Conservation (phyloP, 805 yeast species). For the Metschnikowia borealis region DNA sequence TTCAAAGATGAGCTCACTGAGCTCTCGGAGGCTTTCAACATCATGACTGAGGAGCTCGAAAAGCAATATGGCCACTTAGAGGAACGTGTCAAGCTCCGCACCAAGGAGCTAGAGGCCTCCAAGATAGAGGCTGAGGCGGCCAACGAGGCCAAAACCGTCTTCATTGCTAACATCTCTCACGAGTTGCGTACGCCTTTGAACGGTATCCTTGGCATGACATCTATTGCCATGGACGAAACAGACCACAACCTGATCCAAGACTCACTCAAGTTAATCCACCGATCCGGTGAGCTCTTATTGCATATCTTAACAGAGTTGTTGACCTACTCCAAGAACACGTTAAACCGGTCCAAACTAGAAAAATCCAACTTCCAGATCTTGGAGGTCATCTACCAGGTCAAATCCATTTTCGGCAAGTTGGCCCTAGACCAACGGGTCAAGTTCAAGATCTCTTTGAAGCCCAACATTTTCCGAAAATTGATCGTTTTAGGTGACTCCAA, state of each 20-base stretch:
- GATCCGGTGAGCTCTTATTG: slow-evolving; percentile 85
- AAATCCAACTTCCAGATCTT: slow-evolving; percentile 72
- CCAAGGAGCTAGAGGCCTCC: slow-evolving; percentile 84
- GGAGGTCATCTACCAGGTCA: slow-evolving; percentile 81
- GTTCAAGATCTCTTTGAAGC: slow-evolving; percentile 58
- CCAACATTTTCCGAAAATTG: slow-evolving; percentile 57
- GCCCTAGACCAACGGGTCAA: slow-evolving; percentile 75
- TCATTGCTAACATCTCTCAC: slow-evolving; percentile 88
- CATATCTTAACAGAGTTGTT: slow-evolving; percentile 87
- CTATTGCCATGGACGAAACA: slow-evolving; percentile 85
- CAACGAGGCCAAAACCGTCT: slow-evolving; percentile 92
- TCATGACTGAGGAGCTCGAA: slow-evolving; percentile 85
- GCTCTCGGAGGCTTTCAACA: slow-evolving; percentile 81
- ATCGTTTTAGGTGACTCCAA: slow-evolving; percentile 84
- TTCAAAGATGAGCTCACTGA: slow-evolving; percentile 85
- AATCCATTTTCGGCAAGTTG: slow-evolving; percentile 77
- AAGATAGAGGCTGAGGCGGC: slow-evolving; percentile 90
- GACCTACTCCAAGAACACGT: slow-evolving; percentile 88
- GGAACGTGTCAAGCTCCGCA: slow-evolving; percentile 81
- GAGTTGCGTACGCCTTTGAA: slow-evolving; percentile 94
- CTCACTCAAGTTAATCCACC: slow-evolving; percentile 74
- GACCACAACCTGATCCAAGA: slow-evolving; percentile 66
- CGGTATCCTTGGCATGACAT: slow-evolving; percentile 94
- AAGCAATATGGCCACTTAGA: slow-evolving; percentile 81
- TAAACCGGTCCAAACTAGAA: slow-evolving; percentile 79